A percentile compares a stretch with the other conserved stretches of the same genome.
Conservation (phyloP, 805 yeast genomes). For the Martiniozyma abietophila region DNA sequence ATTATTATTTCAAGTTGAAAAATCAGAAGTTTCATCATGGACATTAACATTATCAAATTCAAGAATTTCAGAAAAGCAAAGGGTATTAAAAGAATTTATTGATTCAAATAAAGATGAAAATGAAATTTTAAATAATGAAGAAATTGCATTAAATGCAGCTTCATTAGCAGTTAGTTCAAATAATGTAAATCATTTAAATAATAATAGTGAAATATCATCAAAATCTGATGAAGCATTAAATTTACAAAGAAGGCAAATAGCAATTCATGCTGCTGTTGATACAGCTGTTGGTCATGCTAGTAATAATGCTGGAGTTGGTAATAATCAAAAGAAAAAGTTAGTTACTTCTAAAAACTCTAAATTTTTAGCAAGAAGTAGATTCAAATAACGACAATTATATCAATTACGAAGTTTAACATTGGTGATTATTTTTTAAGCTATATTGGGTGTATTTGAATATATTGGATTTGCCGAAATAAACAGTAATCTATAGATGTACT, state of each 20-base stretch:
- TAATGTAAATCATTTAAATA: too few relatives aligned
- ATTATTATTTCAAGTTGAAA: conserved; percentile 48
- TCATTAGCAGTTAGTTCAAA: conserved; percentile 22
- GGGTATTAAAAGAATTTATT: conserved; percentile 22
- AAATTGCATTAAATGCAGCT: conserved; percentile 31
- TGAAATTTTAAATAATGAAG: conserved; percentile 27
- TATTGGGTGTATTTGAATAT: too few relatives aligned
- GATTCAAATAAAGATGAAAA: conserved; percentile 23
- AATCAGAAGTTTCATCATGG: conserved; percentile 46
- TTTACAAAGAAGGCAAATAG: too few relatives aligned
- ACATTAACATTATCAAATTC: conserved; percentile 43
- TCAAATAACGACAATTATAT: too few relatives aligned
- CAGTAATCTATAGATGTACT: too few relatives aligned
- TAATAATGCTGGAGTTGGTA: conserved; percentile 12
- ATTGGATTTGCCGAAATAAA: too few relatives aligned
- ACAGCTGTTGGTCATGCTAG: conserved; percentile 23
- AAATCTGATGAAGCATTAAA: too few relatives aligned
- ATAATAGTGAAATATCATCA: too few relatives aligned
- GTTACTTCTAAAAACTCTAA: conserved; percentile 54
- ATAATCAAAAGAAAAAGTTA: conserved; percentile 4
- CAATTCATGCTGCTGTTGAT: conserved; percentile 27
- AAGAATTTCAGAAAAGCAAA: conserved; percentile 39
- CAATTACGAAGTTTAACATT: too few relatives aligned
- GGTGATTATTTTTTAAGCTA: too few relatives aligned
- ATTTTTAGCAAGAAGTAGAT: conserved; percentile 46